phyloP scores from a whole-genome alignment of 2,329 filamentous ascomycete genomes.

The Fonsecaea pedrosoi region DNA sequence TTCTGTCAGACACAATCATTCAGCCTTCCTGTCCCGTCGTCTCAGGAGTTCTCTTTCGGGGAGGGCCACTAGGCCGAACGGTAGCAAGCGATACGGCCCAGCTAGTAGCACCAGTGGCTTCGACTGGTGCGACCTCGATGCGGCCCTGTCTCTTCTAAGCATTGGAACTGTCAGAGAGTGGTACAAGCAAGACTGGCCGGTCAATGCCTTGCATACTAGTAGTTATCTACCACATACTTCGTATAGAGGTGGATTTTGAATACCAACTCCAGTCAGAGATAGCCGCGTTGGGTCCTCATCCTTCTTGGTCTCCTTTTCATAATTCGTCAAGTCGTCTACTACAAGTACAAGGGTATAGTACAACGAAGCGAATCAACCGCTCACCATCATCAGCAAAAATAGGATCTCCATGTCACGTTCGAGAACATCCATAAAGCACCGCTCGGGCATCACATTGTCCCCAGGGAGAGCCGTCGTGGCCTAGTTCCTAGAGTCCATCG shows the following conservation, averaged over 20 bases:
- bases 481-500: slow-evolving; percentile 26
- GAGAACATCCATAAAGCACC: not conserved
- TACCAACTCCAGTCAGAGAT: not conserved
- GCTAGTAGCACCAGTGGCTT: not conserved
- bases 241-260: not conserved
- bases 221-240: not conserved
- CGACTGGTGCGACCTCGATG: not conserved
- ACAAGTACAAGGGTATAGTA: slow-evolving; percentile 14
- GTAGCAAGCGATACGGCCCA: not conserved
- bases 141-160: not conserved
- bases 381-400: not conserved
- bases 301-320: slow-evolving; percentile 2
- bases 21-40: not conserved
- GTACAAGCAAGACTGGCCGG: not conserved
- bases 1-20: not conserved
- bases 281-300: not conserved
- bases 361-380: slow-evolving; percentile 1
- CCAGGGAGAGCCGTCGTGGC: slow-evolving; percentile 14
- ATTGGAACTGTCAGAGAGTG: not conserved
- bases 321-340: slow-evolving; percentile 21
- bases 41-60: slow-evolving; percentile 4
- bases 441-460: not conserved
- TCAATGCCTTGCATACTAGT: not conserved
- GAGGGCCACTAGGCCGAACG: slow-evolving; percentile 3
- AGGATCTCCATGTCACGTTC: not conserved